Conservation (phyloP, 257 asterid genomes). For the Gentiana straminea region DNA sequence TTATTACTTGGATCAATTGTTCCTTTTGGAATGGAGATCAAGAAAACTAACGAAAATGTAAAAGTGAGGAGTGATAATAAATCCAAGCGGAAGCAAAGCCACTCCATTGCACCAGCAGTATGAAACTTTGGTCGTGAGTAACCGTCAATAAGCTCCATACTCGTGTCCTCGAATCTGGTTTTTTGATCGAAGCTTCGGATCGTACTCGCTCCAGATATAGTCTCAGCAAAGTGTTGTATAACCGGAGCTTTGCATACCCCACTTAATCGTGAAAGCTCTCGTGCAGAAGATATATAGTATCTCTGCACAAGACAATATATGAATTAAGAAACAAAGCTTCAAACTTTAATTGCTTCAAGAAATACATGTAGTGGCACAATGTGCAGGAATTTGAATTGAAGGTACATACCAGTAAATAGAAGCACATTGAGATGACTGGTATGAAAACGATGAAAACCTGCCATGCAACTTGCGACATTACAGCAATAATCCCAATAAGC, state of each 20-base stretch:
- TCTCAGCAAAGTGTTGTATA: slow-evolving; percentile 85
- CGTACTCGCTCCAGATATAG: slow-evolving; percentile 77
- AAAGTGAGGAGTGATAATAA: slow-evolving; percentile 60
- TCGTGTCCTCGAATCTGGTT: slow-evolving; percentile 47
- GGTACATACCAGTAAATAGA: slow-evolving; percentile 59
- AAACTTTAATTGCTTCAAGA: too few species aligned
- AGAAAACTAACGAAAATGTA: slow-evolving; percentile 49
- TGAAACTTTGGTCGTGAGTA: slow-evolving; percentile 80
- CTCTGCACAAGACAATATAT: slow-evolving; percentile 21
- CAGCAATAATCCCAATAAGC: slow-evolving; percentile 62
- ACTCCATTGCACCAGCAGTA: slow-evolving; percentile 71
- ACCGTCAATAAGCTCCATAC: slow-evolving; percentile 68
- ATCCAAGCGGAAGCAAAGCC: slow-evolving; percentile 91
- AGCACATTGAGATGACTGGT: slow-evolving; percentile 56
- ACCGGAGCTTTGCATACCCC: slow-evolving; percentile 91
- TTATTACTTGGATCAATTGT: slow-evolving; percentile 67
- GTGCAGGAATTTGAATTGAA: too few species aligned
- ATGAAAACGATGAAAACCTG: slow-evolving; percentile 69
- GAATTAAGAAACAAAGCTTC: too few species aligned
- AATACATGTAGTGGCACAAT: too few species aligned
- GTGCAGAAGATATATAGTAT: slow-evolving; percentile 78
- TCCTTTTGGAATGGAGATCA: slow-evolving; percentile 70
- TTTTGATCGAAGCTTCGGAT: slow-evolving; percentile 78
- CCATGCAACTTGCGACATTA: slow-evolving; percentile 87
- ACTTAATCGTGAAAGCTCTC: slow-evolving; percentile 70